Conservation (phyloP, 2,329 filamentous ascomycete species). For the Diaporthe vaccinii region DNA sequence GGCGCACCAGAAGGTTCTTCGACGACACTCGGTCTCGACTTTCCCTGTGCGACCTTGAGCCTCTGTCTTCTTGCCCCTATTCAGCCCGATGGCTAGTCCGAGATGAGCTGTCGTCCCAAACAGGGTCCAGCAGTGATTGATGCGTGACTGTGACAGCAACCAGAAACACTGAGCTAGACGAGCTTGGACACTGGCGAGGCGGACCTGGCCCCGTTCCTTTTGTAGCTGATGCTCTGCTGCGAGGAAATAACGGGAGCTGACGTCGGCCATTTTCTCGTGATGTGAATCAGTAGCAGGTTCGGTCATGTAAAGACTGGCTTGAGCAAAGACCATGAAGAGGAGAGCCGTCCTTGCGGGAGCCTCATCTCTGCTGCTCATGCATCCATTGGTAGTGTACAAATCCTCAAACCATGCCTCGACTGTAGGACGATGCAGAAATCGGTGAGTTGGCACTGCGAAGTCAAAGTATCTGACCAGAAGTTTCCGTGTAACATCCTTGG, state of each 20-base stretch:
- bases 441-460: constrained; percentile 57
- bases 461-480: constrained; percentile 57
- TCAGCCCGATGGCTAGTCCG: constrained; percentile 55
- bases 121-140: constrained; percentile 62
- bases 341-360: constrained; percentile 54
- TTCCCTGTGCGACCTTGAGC: constrained; percentile 45
- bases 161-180: constrained; percentile 59
- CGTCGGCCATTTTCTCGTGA: constrained; percentile 5
- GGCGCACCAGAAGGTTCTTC: constrained; percentile 72
- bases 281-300: constrained; percentile 23
- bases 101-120: constrained; percentile 59
- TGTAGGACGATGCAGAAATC: constrained; percentile 58
- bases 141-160: constrained; percentile 58
- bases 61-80: constrained; percentile 49
- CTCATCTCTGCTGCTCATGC: constrained; percentile 55
- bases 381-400: constrained; percentile 59
- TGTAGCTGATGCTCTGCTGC: constrained; percentile 55
- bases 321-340: constrained; percentile 61
- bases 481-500: constrained; percentile 46
- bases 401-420: constrained; percentile 59
- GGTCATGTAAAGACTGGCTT: constrained; percentile 58
- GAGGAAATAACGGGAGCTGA: constrained; percentile 50
- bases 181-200: constrained; percentile 57
- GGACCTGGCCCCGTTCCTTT: constrained; percentile 54
- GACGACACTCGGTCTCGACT: constrained; percentile 55